Conservation (phyloP, 1,284 basidiomycete species). For the Apiotrichum brassicae region DNA sequence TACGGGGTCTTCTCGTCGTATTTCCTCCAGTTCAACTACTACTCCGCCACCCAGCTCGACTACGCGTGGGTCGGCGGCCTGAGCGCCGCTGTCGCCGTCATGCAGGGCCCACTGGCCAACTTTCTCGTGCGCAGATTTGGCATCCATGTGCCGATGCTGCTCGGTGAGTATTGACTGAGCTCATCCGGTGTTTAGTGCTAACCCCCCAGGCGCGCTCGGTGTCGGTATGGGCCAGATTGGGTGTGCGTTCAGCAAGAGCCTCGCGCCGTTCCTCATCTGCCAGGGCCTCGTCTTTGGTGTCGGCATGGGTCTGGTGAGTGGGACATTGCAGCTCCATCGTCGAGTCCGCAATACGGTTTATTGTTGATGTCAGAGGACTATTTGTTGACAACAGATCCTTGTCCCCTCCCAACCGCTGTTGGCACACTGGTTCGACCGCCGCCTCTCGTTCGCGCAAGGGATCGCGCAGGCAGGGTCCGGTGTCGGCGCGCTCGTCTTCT, state of each 20-base stretch:
- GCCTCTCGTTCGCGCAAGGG: constrained; percentile 39
- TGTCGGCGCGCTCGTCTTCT: constrained; percentile 40
- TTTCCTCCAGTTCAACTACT: constrained; percentile 47
- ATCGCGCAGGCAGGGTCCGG: constrained; percentile 39
- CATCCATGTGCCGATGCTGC: constrained; percentile 38
- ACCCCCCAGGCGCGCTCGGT: constrained; percentile 18
- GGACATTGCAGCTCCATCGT: too few species aligned
- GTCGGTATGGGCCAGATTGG: constrained; percentile 32
- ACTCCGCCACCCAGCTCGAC: constrained; percentile 41
- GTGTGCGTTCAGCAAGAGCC: constrained; percentile 28
- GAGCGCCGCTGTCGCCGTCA: constrained; percentile 38
- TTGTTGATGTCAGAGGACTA: too few species aligned
- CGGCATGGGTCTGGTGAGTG: constrained; percentile 27
- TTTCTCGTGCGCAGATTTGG: constrained; percentile 33
- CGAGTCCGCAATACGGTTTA: too few species aligned
- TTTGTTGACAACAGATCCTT: constrained; percentile 20
- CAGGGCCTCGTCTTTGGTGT: constrained; percentile 39
- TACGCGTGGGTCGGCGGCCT: constrained; percentile 49
- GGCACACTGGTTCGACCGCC: constrained; percentile 44
- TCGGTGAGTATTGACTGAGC: constrained; percentile 29
- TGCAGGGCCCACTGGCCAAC: constrained; percentile 45
- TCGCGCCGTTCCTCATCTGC: constrained; percentile 29
- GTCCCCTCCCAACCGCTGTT: constrained; percentile 42
- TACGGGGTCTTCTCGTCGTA: constrained; percentile 49
- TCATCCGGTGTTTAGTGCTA: too few species aligned